These are phyloP conservation scores for Terfezia claveryi DNA, from an alignment of 495 filamentous ascomycete species.

Conservation along the genomic window DNA sequence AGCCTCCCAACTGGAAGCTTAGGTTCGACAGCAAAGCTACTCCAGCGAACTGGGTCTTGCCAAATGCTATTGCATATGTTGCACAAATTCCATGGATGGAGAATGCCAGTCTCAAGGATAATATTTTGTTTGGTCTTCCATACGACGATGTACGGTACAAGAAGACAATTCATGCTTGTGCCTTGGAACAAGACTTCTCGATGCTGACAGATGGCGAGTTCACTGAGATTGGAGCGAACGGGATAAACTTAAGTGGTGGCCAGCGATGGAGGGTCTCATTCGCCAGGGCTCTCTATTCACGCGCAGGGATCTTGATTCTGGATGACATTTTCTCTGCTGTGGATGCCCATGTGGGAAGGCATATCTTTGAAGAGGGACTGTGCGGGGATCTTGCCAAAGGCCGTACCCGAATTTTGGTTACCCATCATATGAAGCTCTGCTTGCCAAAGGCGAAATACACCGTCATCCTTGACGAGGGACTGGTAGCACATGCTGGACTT, in stretches of 20 bases:
- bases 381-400: conserved; percentile 44
- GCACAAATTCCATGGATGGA: conserved; percentile 76
- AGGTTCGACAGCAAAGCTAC: conserved; percentile 36
- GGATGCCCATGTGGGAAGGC: conserved; percentile 51
- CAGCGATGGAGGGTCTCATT: conserved; percentile 67
- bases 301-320: conserved; percentile 55
- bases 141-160: conserved; percentile 40
- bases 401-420: conserved; percentile 58
- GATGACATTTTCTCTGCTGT: conserved; percentile 72
- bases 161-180: conserved; percentile 44
- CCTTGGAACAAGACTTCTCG: conserved; percentile 49
- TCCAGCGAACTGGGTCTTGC: conserved; percentile 46
- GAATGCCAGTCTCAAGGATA: conserved; percentile 53
- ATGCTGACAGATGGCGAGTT: conserved; percentile 51
- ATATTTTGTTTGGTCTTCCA: conserved; percentile 55
- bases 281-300: conserved; percentile 56
- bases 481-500: conserved; percentile 36
- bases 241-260: conserved; percentile 65
- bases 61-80: conserved; percentile 48
- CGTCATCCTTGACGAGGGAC: conserved; percentile 46
- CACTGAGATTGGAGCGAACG: conserved; percentile 61
- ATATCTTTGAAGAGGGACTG: conserved; percentile 54
- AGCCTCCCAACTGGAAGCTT: conserved; percentile 23
- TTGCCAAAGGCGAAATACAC: conserved; percentile 46
- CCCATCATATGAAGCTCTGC: conserved; percentile 58